Evolutionary conservation across 768 basidiomycete species (phyloP).

Genomic region (Lactarius psammicola): DNA sequence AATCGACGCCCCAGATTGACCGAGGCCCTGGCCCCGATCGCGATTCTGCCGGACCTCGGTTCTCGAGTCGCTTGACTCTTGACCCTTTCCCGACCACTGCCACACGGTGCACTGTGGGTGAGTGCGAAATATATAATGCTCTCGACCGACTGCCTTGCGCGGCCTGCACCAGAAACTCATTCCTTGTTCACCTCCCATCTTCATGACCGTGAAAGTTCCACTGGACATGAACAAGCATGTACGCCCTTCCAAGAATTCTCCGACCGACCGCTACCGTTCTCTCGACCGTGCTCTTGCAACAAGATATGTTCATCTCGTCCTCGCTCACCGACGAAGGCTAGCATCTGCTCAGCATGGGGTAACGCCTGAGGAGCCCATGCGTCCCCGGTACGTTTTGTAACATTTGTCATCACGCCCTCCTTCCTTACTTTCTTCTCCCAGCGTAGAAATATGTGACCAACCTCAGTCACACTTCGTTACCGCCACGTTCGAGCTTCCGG

Average conservation of each 20-base stretch:
- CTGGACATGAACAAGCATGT: constrained; percentile 13
- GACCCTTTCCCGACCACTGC: not conserved
- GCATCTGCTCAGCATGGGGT: constrained; percentile 11
- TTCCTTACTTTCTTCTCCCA: constrained; percentile 24
- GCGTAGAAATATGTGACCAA: constrained; percentile 50
- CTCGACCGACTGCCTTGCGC: not conserved
- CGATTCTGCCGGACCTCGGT: not conserved
- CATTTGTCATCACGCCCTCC: not conserved
- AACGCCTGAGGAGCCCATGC: constrained; percentile 13
- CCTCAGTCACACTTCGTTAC: constrained; percentile 43
- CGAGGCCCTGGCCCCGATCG: not conserved
- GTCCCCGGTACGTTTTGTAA: constrained; percentile 24
- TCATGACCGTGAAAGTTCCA: constrained; percentile 25
- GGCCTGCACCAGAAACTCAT: not conserved
- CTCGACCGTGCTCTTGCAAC: constrained; percentile 27
- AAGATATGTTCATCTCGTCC: constrained; percentile 24
- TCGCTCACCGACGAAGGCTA: constrained; percentile 26
- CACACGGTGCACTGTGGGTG: not conserved
- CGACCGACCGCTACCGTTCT: constrained; percentile 14
- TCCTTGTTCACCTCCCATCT: not conserved
- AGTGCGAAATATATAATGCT: constrained; percentile 6
- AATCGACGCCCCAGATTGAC: too few relatives aligned
- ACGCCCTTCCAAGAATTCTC: constrained; percentile 6
- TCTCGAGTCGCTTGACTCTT: not conserved
- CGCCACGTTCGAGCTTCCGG: constrained; percentile 56